Evolutionary conservation across 208 protist genomes (phyloP), one percentile per base, ranked within the genome.

Genomic region (Leishmania aethiopica): DNA sequence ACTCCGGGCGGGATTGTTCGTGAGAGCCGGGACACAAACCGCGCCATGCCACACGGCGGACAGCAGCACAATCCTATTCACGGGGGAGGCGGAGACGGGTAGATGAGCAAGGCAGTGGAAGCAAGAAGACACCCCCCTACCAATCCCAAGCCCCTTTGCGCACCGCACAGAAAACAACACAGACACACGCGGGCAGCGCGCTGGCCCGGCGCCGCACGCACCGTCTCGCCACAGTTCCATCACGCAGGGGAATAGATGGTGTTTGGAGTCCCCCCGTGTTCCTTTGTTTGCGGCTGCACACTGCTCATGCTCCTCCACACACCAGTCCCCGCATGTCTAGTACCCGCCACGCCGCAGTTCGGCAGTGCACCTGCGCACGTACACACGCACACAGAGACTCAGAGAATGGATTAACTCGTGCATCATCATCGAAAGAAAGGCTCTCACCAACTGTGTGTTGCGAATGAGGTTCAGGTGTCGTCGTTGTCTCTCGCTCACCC

Each of bases 1-100:
- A 90, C 89, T 90, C 89, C 80, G 73, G 87, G 89, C 88, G 89
- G 89, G 89, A 92, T 92, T 92, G 87, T 92, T 90, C 89, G 74
- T 89, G 80, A 86, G 86, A 62, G 85, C 87, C 86, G 82, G 66
- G 1, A 28, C 59, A 75, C 22, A 55, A 55, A 32, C 17, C 19
- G n/a, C 28, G 1, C 11, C 45, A 57, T 2, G 53, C 7, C 0
- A 49, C 7, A 25, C 53, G 64, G 73, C 73, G 28, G 1, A 47
- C 73, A 60, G 28, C 32, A 77, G 53, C 19, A 7, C 15, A 2
- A 37, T 42, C 13, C 40, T 25, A 15, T 35, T 8, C 8, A 28
- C 0, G 45, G 70, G 28, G 7, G 19, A 45, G 40, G n/a, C n/a
- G n/a, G n/a, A n/a, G n/a, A n/a, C n/a, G n/a, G 42, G 42, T 45